Percentiles rank a stretch among this genome's conserved stretches.
Conservation (phyloP, 441 rosid species). For the Pelargonium fulgidum region DNA sequence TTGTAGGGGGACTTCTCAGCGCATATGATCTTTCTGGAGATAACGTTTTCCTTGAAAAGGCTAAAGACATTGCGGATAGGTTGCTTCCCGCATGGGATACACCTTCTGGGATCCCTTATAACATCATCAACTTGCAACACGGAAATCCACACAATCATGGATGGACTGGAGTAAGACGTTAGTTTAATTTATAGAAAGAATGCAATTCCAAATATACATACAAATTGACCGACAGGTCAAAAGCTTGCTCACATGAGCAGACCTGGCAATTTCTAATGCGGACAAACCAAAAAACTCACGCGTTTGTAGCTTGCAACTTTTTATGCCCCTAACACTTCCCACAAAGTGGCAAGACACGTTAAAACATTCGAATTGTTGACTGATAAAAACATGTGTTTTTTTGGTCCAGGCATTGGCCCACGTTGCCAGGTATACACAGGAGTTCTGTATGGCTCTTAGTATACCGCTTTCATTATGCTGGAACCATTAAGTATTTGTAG, state of each 20-base stretch:
- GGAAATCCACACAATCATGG: constrained; percentile 80
- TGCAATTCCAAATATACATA: background rate
- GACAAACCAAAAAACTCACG: too few species aligned
- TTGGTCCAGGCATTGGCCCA: too few species aligned
- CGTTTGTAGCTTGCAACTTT: too few species aligned
- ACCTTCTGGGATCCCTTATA: constrained; percentile 74
- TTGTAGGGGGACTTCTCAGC: constrained; percentile 98
- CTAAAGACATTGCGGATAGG: constrained; percentile 89
- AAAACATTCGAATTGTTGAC: too few species aligned
- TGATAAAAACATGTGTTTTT: too few species aligned
- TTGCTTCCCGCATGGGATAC: constrained; percentile 96
- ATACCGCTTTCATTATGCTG: background rate
- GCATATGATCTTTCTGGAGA: constrained; percentile 91
- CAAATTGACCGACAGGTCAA: too few species aligned
- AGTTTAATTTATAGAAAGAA: background rate
- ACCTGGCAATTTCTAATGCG: too few species aligned
- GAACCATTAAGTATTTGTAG: background rate
- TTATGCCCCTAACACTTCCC: too few species aligned
- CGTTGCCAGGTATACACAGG: too few species aligned
- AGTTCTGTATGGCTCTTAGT: background rate
- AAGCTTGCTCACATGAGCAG: background rate
- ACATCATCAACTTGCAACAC: constrained; percentile 66
- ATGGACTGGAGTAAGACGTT: constrained; percentile 85
- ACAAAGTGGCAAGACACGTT: too few species aligned
- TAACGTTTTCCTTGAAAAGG: constrained; percentile 78